These are phyloP conservation scores for Penicillium occitanis DNA, from an alignment of 2,329 filamentous ascomycete species.

Conservation along the genomic window DNA sequence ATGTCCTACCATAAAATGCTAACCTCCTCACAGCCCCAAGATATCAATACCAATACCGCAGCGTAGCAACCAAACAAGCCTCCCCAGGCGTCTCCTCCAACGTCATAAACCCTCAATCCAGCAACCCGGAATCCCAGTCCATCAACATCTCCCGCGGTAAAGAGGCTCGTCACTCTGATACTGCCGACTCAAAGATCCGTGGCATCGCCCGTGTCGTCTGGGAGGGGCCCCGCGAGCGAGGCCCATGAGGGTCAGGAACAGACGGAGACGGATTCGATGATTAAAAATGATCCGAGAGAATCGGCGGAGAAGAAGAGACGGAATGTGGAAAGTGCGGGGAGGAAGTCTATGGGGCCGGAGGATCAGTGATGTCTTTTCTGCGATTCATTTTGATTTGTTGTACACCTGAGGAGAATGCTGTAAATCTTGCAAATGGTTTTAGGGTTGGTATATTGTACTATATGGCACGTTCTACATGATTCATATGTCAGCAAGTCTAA, in stretches of 20 bases:
- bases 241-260: background rate
- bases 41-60: background rate
- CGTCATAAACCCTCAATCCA: background rate
- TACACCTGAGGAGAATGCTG: background rate
- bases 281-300: background rate
- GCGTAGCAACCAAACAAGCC: constrained; percentile 5
- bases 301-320: background rate
- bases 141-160: constrained; percentile 1
- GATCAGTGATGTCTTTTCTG: background rate
- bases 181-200: background rate
- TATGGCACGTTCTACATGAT: background rate
- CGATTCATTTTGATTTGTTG: background rate
- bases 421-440: background rate
- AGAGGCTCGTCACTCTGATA: background rate
- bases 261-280: background rate
- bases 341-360: background rate
- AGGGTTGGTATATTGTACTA: background rate
- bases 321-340: background rate
- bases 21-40: background rate
- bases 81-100: background rate
- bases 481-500: too few species aligned
- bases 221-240: background rate
- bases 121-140: background rate
- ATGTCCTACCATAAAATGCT: background rate
- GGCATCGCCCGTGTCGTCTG: background rate